Percentiles rank a stretch among this genome's conserved stretches.
Conservation (phyloP, 192 early-diverging fungal species). For the Martensiomyces pterosporus region DNA sequence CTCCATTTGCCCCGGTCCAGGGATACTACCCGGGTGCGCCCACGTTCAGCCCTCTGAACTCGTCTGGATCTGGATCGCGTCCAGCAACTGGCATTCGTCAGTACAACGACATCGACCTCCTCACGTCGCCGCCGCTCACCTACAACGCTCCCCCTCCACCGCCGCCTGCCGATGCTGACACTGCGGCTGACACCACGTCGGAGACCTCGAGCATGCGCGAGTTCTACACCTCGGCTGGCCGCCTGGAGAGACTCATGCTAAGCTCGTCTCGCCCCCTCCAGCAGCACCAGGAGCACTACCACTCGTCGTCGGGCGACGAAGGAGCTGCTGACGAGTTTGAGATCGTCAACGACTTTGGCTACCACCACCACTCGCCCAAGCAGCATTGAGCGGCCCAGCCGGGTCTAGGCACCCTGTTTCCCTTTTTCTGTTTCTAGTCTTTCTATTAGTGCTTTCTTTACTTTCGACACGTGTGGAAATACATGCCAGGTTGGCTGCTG, state of each 20-base stretch:
- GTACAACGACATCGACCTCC: slow-evolving; percentile 27
- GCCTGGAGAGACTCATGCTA: slow-evolving; percentile 31
- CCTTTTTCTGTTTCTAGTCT: neutral
- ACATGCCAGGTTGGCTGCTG: no score
- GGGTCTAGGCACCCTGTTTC: no score
- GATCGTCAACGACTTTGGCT: slow-evolving; percentile 19
- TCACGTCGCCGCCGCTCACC: slow-evolving; percentile 20
- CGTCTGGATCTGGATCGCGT: neutral
- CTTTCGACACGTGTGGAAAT: no score
- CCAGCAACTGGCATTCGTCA: slow-evolving; percentile 1
- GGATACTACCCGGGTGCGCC: no score
- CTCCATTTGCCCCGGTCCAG: slow-evolving; percentile 20
- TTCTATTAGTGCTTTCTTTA: no score
- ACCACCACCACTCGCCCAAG: neutral
- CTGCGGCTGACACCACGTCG: slow-evolving; percentile 12
- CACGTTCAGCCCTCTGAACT: slow-evolving; percentile 1
- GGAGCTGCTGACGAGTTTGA: slow-evolving; percentile 13
- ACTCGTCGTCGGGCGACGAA: slow-evolving; percentile 1
- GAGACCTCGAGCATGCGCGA: slow-evolving; percentile 44
- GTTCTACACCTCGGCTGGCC: slow-evolving; percentile 43
- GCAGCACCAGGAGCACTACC: neutral
- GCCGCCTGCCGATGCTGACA: neutral
- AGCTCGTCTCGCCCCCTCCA: slow-evolving; percentile 21
- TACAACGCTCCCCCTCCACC: neutral
- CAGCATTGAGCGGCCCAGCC: no score